phyloP scores from a whole-genome alignment of 2,329 filamentous ascomycete genomes.

The Colletotrichum musicola region DNA sequence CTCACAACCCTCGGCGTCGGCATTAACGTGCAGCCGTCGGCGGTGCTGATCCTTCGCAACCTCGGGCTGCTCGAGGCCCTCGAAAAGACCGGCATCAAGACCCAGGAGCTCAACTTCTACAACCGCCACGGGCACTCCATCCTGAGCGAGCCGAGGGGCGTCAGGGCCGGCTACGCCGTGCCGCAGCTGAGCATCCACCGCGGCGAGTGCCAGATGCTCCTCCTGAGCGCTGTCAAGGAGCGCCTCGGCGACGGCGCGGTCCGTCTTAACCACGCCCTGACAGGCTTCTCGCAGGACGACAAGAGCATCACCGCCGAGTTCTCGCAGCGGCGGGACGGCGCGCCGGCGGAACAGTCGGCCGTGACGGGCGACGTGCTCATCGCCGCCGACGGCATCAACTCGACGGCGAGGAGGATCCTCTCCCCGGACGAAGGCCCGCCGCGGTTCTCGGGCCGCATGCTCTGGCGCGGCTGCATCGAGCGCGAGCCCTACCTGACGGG shows the following conservation, averaged over 20 bases:
- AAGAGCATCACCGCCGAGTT: conserved; percentile 17
- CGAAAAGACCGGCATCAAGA: conserved; percentile 29
- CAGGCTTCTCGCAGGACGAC: conserved; percentile 14
- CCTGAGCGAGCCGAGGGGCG: conserved; percentile 19
- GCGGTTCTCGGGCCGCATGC: conserved; percentile 29
- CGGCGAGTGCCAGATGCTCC: conserved; percentile 26
- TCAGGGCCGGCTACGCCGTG: conserved; percentile 3
- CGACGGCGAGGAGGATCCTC: conserved; percentile 14
- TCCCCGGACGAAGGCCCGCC: conserved; percentile 28
- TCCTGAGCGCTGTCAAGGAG: conserved; percentile 28
- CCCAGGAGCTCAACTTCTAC: conserved; percentile 31
- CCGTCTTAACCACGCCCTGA: conserved; percentile 24
- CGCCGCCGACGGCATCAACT: conserved; percentile 35
- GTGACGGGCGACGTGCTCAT: conserved; percentile 23
- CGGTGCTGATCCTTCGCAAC: conserved; percentile 27
- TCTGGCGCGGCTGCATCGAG: conserved; percentile 30
- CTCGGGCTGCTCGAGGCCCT: conserved; percentile 25
- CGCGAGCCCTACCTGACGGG: conserved; percentile 23
- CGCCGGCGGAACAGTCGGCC: conserved; percentile 3
- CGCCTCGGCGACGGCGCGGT: background rate
- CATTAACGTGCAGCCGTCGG: conserved; percentile 26
- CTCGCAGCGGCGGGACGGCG: conserved; percentile 15
- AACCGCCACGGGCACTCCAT: conserved; percentile 26
- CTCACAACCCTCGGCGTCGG: conserved; percentile 32
- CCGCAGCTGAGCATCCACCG: conserved; percentile 30